These are phyloP conservation scores for Ophiocordyceps camponoti-saundersi DNA, from an alignment of 2,329 filamentous ascomycete genomes.

Conservation along the genomic window DNA sequence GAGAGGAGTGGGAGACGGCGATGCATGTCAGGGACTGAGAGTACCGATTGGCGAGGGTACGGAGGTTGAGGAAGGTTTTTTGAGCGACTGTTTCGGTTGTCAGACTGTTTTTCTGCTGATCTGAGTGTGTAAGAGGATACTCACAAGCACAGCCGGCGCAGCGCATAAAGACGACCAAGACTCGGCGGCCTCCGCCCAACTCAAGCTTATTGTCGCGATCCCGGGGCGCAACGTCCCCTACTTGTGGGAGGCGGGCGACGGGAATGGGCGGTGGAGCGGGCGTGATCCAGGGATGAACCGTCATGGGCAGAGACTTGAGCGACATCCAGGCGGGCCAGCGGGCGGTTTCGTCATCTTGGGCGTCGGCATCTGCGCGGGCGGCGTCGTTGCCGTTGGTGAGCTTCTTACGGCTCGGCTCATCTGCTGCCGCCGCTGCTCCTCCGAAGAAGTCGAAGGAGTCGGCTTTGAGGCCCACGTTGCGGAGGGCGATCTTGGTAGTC, in stretches of 20 bases:
- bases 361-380: conserved; percentile 6
- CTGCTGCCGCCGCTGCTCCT: neutral
- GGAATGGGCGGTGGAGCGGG: conserved; percentile 32
- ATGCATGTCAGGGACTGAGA: conserved; percentile 32
- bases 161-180: conserved; percentile 33
- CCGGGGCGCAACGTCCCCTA: conserved; percentile 29
- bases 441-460: conserved; percentile 25
- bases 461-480: conserved; percentile 35
- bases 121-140: conserved; percentile 8
- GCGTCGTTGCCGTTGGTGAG: conserved; percentile 4
- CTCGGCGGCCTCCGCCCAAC: conserved; percentile 24
- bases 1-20: conserved; percentile 41
- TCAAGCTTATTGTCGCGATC: conserved; percentile 27
- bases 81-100: conserved; percentile 26
- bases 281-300: conserved; percentile 34
- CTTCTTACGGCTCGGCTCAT: conserved; percentile 8
- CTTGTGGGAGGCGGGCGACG: conserved; percentile 24
- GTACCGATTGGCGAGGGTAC: conserved; percentile 34
- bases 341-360: conserved; percentile 7
- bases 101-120: neutral
- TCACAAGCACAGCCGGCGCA: conserved; percentile 39
- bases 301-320: conserved; percentile 30
- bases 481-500: conserved; percentile 40
- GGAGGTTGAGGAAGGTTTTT: conserved; percentile 38
- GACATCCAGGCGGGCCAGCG: conserved; percentile 31